These are phyloP conservation scores for Zygoascus tannicola DNA, from an alignment of 805 yeast genomes.

Conservation along the genomic window DNA sequence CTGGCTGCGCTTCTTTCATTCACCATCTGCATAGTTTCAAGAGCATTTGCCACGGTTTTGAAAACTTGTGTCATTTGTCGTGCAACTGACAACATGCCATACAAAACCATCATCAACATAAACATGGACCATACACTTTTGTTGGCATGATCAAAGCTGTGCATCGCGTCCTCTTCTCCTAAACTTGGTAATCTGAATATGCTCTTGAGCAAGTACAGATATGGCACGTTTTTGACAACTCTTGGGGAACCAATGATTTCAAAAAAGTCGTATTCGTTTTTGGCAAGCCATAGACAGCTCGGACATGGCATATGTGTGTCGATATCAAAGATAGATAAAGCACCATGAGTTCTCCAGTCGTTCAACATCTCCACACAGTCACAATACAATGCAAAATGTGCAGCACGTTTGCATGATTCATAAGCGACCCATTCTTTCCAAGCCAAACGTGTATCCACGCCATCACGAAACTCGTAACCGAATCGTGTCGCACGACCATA, in stretches of 20 bases:
- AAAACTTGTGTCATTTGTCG: constrained; percentile 12
- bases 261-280: constrained; percentile 20
- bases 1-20: background rate
- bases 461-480: constrained; percentile 21
- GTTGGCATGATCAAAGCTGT: background rate
- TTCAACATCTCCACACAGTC: constrained; percentile 19
- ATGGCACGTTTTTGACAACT: constrained; percentile 21
- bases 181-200: constrained; percentile 25
- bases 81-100: constrained; percentile 24
- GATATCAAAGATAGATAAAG: constrained; percentile 23
- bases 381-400: constrained; percentile 21
- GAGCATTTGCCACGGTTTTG: constrained; percentile 6
- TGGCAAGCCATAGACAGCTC: constrained; percentile 24
- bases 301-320: constrained; percentile 26
- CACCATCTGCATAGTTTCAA: constrained; percentile 2
- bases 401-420: constrained; percentile 35
- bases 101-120: constrained; percentile 19
- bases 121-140: constrained; percentile 15
- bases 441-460: constrained; percentile 22
- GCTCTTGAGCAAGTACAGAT: constrained; percentile 24
- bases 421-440: constrained; percentile 42
- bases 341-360: constrained; percentile 5
- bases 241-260: constrained; percentile 19
- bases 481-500: constrained; percentile 20
- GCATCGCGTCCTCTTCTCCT: constrained; percentile 8